phyloP scores from a whole-genome alignment of 108 stramenopile genomes.

The Aurantiochytrium sp. region DNA sequence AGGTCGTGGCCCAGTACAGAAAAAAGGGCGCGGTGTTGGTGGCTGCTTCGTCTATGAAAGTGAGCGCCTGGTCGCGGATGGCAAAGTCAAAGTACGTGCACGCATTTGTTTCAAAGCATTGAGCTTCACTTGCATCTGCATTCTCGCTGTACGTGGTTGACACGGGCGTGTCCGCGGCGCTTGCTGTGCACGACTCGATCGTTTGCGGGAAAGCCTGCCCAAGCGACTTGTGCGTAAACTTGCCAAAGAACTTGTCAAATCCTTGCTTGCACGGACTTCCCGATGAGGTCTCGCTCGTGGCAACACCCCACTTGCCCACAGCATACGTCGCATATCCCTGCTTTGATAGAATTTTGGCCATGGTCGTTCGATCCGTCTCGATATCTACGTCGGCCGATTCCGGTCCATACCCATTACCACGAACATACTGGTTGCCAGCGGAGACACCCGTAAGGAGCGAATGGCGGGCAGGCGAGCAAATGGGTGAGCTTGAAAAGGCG shows the following conservation, averaged over 20 bases:
- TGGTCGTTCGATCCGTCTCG: background rate
- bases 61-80: background rate
- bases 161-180: background rate
- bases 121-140: background rate
- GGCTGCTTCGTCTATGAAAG: background rate
- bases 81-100: background rate
- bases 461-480: background rate
- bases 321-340: background rate
- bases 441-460: background rate
- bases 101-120: background rate
- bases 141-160: background rate
- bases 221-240: background rate
- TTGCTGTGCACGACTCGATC: background rate
- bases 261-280: background rate
- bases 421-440: background rate
- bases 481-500: background rate
- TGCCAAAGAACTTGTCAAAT: constrained; percentile 7
- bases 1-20: background rate
- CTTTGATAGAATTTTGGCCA: background rate
- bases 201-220: background rate
- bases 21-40: background rate
- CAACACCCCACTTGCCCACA: constrained; percentile 13
- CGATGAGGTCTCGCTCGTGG: background rate
- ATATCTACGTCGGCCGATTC: background rate
- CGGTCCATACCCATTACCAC: background rate